Percentiles rank a stretch among this genome's conserved stretches.
Evolutionary conservation across 371 early-diverging fungal genomes (phyloP).

Genomic region (Zychaea mexicana): DNA sequence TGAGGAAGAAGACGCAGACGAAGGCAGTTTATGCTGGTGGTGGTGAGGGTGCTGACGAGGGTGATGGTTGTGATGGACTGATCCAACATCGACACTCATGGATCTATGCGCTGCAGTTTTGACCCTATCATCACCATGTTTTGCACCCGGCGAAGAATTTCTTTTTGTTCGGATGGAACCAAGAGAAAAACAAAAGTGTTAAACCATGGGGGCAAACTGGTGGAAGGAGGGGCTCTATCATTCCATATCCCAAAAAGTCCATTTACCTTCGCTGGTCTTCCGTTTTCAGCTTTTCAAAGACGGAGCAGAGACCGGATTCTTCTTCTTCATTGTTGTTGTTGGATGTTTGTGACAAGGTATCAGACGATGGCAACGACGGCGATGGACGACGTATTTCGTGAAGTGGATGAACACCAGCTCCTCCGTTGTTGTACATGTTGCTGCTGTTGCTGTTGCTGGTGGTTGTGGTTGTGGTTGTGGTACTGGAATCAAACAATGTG

Average conservation of each 20-base stretch:
- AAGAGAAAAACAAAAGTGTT: no score
- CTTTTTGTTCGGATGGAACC: no score
- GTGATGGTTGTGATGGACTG: constrained; percentile 20
- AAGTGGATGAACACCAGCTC: constrained; percentile 4
- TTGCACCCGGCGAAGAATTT: constrained; percentile 11
- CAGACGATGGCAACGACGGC: constrained; percentile 5
- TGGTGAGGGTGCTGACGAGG: constrained; percentile 6
- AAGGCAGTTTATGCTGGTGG: not conserved
- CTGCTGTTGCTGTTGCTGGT: no score
- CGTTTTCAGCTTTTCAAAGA: constrained; percentile 18
- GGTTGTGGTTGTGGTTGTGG: no score
- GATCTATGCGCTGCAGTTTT: constrained; percentile 26
- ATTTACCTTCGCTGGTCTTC: constrained; percentile 15
- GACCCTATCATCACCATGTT: constrained; percentile 14
- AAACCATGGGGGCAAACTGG: no score
- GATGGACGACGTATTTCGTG: constrained; percentile 3
- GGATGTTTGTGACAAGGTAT: constrained; percentile 20
- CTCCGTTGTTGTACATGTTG: not conserved
- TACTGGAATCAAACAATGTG: not conserved
- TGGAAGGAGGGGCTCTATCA: no score
- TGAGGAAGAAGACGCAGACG: not conserved
- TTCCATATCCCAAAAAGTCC: no score
- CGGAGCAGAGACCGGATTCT: constrained; percentile 13
- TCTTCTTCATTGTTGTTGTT: constrained; percentile 29
- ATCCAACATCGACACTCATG: constrained; percentile 37